phyloP scores from a whole-genome alignment of 2,329 filamentous ascomycete genomes.

The Fusarium siculi region DNA sequence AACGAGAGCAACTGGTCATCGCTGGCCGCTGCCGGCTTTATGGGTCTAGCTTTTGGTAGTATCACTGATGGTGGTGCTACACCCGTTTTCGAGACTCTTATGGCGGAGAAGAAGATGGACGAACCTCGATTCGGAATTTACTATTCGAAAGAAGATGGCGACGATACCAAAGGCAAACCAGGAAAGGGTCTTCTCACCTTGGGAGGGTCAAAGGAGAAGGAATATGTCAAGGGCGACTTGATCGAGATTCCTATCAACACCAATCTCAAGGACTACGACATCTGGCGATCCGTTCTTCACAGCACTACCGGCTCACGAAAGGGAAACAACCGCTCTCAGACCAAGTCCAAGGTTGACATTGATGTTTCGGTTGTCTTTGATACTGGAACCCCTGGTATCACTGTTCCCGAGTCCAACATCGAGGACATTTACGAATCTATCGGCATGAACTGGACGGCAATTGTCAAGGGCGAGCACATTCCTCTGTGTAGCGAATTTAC shows the following conservation, averaged over 20 bases:
- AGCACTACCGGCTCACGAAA: constrained; percentile 2
- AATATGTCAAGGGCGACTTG: constrained; percentile 43
- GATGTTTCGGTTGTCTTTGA: constrained; percentile 45
- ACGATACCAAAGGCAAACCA: constrained; percentile 8
- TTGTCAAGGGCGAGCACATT: constrained; percentile 42
- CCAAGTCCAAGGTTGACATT: not conserved
- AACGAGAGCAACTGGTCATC: constrained; percentile 45
- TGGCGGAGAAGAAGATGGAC: constrained; percentile 46
- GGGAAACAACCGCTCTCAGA: constrained; percentile 25
- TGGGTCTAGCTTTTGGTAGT: constrained; percentile 49
- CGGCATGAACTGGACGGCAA: constrained; percentile 50
- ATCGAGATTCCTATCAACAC: constrained; percentile 22
- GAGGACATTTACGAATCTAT: constrained; percentile 47
- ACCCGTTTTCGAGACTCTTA: constrained; percentile 48
- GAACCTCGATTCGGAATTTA: constrained; percentile 48
- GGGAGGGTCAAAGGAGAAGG: constrained; percentile 47
- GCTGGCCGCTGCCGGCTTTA: constrained; percentile 48
- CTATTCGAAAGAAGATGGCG: constrained; percentile 35
- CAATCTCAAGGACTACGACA: constrained; percentile 40
- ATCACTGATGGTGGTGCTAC: constrained; percentile 45
- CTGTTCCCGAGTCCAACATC: constrained; percentile 41
- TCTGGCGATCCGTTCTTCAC: constrained; percentile 46
- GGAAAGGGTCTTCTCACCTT: constrained; percentile 47
- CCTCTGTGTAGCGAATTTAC: constrained; percentile 52
- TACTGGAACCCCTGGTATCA: constrained; percentile 46